phyloP scores from a whole-genome alignment of 164 flowering plant genomes.

The Dillenia turbinata region DNA sequence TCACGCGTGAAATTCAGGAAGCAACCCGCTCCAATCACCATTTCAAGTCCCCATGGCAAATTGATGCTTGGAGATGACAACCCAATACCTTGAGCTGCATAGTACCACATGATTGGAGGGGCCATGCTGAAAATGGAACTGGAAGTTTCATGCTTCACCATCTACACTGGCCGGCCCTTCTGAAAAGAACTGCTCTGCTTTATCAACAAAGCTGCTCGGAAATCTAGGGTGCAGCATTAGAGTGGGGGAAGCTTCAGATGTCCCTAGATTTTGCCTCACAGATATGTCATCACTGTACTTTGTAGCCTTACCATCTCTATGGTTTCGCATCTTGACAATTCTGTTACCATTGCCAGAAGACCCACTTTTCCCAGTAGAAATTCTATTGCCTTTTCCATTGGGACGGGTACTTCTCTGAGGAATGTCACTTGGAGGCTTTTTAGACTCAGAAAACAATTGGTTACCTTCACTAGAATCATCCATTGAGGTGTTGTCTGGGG shows the following conservation, averaged over 20 bases:
- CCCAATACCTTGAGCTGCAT: no score
- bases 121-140: no score
- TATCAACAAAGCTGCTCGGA: conserved; percentile 62
- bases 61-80: no score
- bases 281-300: conserved; percentile 46
- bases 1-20: no score
- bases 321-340: conserved; percentile 45
- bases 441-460: conserved; percentile 34
- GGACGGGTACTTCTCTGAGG: conserved; percentile 33
- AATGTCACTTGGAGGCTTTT: conserved; percentile 39
- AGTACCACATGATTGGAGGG: no score
- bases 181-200: conserved; percentile 71
- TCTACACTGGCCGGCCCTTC: conserved; percentile 16
- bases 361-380: conserved; percentile 32
- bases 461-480: conserved; percentile 36
- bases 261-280: conserved; percentile 30
- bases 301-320: conserved; percentile 42
- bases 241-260: conserved; percentile 30
- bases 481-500: conserved; percentile 16
- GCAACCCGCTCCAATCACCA: no score
- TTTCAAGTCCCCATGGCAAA: no score
- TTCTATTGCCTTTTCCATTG: conserved; percentile 25
- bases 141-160: conserved; percentile 5
- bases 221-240: conserved; percentile 67
- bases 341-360: conserved; percentile 27